Evolutionary conservation across 352 stramenopile genomes (phyloP).

Genomic region (Phytophthora colocasiae): DNA sequence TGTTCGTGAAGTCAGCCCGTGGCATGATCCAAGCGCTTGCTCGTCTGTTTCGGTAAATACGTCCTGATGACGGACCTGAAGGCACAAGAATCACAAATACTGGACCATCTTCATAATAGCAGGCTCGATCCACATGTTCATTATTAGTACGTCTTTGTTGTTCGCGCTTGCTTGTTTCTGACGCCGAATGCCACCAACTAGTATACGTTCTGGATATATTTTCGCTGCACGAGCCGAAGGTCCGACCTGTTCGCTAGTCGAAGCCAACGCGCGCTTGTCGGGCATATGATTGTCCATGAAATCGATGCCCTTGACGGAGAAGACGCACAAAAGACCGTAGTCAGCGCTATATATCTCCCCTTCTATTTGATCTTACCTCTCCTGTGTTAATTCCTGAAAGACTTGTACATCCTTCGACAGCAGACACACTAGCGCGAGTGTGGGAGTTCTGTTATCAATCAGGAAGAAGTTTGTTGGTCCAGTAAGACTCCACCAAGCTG

Average conservation of each 20-base stretch:
- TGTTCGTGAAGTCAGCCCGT: constrained; percentile 75
- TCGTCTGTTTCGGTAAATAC: constrained; percentile 62
- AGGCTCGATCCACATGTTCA: constrained; percentile 32
- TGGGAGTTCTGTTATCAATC: constrained; percentile 4
- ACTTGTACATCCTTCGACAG: constrained; percentile 37
- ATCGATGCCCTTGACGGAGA: constrained; percentile 59
- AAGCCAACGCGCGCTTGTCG: constrained; percentile 43
- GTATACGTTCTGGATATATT: not conserved
- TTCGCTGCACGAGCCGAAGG: constrained; percentile 3
- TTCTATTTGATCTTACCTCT: constrained; percentile 37
- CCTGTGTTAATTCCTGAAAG: constrained; percentile 60
- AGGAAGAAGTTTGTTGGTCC: constrained; percentile 1
- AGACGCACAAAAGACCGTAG: constrained; percentile 61
- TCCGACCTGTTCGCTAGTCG: constrained; percentile 50
- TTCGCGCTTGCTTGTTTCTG: constrained; percentile 43
- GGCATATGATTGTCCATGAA: constrained; percentile 65
- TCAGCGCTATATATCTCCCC: constrained; percentile 35
- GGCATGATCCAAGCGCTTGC: constrained; percentile 67
- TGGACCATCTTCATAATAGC: constrained; percentile 20
- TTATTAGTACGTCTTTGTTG: constrained; percentile 24
- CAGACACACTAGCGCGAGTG: not conserved
- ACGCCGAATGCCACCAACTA: constrained; percentile 45
- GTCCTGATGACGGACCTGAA: constrained; percentile 1
- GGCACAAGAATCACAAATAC: constrained; percentile 8
- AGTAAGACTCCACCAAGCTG: not conserved